Conservation (phyloP, 495 filamentous ascomycete species). For the Aspergillus ellipticus region DNA sequence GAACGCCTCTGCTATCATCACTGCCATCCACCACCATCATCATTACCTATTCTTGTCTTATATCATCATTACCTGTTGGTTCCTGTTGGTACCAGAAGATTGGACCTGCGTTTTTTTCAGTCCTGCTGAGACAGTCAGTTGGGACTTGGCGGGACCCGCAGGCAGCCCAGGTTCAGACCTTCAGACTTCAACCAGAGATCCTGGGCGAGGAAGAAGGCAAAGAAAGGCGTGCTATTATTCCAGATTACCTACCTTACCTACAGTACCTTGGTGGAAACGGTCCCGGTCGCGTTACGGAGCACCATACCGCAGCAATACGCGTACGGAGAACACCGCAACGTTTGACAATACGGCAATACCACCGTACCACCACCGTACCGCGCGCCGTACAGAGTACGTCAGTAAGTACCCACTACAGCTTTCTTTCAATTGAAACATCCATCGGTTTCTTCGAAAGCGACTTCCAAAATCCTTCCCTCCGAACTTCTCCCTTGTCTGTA, state of each 20-base stretch:
- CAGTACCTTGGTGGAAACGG: neutral
- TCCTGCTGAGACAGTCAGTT: neutral
- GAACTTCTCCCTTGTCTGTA: constrained; percentile 21
- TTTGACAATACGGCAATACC: constrained; percentile 9
- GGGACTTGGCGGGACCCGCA: neutral
- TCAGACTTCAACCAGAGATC: too few relatives aligned
- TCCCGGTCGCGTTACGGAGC: neutral
- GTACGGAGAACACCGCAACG: too few relatives aligned
- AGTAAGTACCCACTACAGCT: constrained; percentile 24
- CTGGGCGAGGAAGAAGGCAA: too few relatives aligned
- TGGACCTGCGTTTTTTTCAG: constrained; percentile 11
- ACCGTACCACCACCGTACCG: neutral
- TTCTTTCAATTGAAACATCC: constrained; percentile 30
- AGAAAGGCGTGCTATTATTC: too few relatives aligned
- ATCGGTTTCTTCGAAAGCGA: constrained; percentile 26
- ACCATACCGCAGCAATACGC: too few relatives aligned
- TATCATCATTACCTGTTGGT: constrained; percentile 17
- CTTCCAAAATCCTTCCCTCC: constrained; percentile 27
- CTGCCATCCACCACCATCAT: constrained; percentile 10
- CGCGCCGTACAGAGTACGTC: constrained; percentile 11
- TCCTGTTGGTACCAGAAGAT: constrained; percentile 1
- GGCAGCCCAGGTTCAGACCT: too few relatives aligned
- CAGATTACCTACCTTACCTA: too few relatives aligned
- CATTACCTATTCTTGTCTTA: constrained; percentile 13
- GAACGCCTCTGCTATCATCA: constrained; percentile 17